These are phyloP conservation scores for Lotus japonicus DNA, from an alignment of 306 rosid species.

Conservation along the genomic window DNA sequence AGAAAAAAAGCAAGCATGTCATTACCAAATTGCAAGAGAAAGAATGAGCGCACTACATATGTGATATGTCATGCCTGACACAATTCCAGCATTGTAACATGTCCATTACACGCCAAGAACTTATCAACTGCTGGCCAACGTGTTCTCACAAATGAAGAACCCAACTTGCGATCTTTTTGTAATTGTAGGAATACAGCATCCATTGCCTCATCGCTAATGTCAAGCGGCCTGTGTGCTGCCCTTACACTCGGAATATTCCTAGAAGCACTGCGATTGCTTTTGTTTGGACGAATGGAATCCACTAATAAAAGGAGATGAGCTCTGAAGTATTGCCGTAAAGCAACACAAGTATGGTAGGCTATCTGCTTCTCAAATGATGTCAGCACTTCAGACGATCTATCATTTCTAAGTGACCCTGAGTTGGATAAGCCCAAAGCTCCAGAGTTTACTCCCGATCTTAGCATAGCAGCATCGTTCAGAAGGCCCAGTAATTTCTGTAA, in stretches of 20 bases:
- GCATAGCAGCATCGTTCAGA: conserved; percentile 77
- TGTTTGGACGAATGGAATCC: conserved; percentile 88
- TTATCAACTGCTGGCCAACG: conserved; percentile 81
- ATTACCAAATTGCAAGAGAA: background rate
- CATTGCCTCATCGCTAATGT: conserved; percentile 83
- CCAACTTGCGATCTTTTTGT: conserved; percentile 90
- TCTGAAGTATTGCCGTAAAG: conserved; percentile 83
- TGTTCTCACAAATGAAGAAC: conserved; percentile 85
- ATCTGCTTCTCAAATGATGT: conserved; percentile 93
- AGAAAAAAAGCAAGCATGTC: conserved; percentile 3
- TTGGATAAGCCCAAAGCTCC: conserved; percentile 55
- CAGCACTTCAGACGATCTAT: conserved; percentile 66
- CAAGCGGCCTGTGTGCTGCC: conserved; percentile 87
- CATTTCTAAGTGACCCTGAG: conserved; percentile 71
- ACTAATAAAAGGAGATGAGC: conserved; percentile 79
- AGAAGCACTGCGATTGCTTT: conserved; percentile 65
- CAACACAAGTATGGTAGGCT: conserved; percentile 84
- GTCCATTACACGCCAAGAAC: conserved; percentile 71
- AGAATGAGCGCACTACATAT: background rate
- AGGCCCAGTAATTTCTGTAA: conserved; percentile 68
- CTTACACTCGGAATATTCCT: conserved; percentile 71
- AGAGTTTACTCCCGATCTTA: conserved; percentile 78
- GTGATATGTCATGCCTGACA: conserved; percentile 68
- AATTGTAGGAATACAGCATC: conserved; percentile 78
- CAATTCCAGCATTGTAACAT: conserved; percentile 78